These are phyloP conservation scores for Fusarium brevicatenulatum DNA, from an alignment of 2,329 filamentous ascomycete species.

Conservation along the genomic window DNA sequence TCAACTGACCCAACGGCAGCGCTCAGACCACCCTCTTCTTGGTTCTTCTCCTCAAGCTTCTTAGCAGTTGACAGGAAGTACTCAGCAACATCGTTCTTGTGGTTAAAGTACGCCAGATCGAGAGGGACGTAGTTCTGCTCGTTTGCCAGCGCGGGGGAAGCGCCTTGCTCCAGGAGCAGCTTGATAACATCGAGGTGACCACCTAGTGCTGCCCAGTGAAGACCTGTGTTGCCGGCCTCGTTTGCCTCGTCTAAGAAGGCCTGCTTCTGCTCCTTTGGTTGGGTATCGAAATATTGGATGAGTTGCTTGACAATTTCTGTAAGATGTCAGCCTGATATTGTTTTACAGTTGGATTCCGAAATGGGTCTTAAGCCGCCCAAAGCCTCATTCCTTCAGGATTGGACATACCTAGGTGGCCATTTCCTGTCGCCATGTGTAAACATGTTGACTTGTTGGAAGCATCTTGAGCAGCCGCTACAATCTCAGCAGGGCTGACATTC, in stretches of 20 bases:
- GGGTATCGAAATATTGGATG: conserved; percentile 55
- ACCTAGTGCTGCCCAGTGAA: conserved; percentile 94
- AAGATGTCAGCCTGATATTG: conserved; percentile 3
- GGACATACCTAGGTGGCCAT: conserved; percentile 79
- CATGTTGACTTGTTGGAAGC: conserved; percentile 77
- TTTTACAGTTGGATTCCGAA: accelerated
- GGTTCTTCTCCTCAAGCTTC: conserved; percentile 60
- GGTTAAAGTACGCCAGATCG: conserved; percentile 77
- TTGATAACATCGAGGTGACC: conserved; percentile 86
- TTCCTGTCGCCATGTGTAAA: conserved; percentile 92
- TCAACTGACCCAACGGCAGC: conserved; percentile 52
- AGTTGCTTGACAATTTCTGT: conserved; percentile 59
- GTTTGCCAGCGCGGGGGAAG: conserved; percentile 82
- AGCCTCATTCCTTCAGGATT: accelerated
- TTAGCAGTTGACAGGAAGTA: conserved; percentile 65
- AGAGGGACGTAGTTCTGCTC: conserved; percentile 84
- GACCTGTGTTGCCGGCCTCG: conserved; percentile 84
- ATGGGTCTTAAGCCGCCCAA: accelerated
- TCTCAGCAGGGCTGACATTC: conserved; percentile 65
- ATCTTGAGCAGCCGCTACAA: conserved; percentile 78
- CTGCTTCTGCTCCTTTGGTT: conserved; percentile 55
- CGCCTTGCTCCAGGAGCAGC: conserved; percentile 78
- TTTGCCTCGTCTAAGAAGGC: conserved; percentile 77
- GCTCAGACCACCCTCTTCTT: conserved; percentile 56
- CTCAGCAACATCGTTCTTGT: conserved; percentile 72